Conservation (phyloP, 169 alveolate species). For the Plasmodium sp. region DNA sequence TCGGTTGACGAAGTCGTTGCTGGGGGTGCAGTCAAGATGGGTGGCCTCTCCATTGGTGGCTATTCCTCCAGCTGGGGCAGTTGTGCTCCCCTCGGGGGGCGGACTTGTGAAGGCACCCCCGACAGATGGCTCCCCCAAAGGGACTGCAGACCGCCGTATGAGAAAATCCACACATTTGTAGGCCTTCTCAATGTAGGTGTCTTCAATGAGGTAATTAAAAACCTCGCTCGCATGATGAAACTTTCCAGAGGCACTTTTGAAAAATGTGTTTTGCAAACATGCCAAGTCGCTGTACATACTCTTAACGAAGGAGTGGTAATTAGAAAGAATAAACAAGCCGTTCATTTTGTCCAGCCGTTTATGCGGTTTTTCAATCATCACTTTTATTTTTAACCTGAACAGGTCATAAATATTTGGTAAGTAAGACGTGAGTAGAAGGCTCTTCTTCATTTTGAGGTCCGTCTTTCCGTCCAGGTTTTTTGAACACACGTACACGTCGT, state of each 20-base stretch:
- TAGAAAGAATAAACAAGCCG: conserved; percentile 2
- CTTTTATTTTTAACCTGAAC: conserved; percentile 21
- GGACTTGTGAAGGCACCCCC: background rate
- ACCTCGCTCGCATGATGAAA: background rate
- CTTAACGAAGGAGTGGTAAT: background rate
- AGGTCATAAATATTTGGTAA: conserved; percentile 23
- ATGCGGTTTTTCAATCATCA: conserved; percentile 38
- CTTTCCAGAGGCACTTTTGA: background rate
- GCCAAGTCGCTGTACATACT: conserved; percentile 4
- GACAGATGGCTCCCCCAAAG: background rate
- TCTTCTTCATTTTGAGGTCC: conserved; percentile 20
- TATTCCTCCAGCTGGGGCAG: background rate
- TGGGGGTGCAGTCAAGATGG: background rate
- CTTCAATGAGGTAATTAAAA: conserved; percentile 29
- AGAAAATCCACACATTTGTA: conserved; percentile 11
- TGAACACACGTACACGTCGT: conserved; percentile 8
- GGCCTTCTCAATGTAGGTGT: conserved; percentile 26
- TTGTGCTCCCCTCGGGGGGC: background rate
- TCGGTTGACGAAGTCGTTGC: background rate
- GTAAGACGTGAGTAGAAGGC: conserved; percentile 11
- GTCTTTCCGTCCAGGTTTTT: conserved; percentile 30
- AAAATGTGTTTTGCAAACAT: conserved; percentile 8
- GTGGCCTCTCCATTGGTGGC: background rate
- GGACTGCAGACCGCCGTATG: background rate
- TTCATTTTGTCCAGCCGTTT: conserved; percentile 12